Evolutionary conservation across 768 basidiomycete species (phyloP), one percentile per base, ranked within the genome.

Genomic region (Zangia roseola): DNA sequence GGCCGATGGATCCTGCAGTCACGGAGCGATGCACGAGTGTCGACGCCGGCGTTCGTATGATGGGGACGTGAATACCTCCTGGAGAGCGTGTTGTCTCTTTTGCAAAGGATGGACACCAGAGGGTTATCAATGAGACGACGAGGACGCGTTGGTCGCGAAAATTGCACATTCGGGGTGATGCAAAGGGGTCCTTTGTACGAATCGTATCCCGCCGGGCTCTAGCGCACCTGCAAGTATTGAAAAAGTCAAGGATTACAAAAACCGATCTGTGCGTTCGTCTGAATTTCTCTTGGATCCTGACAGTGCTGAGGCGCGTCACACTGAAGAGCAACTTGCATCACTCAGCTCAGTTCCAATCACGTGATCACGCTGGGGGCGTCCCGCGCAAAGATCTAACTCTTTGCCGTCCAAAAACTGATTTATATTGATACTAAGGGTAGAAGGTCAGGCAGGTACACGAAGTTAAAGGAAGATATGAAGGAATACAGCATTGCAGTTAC

Each of bases 1-100:
- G 64, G 2, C 84, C 82, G 36, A 78, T 75, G 10, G 69, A 66
- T 13, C 69, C 72, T 5, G 65, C 64, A 36, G 23, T 53, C 13
- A 49, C 48, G 21, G 54, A 48, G 19, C 54, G 58, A 16, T 46
- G 55, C 40, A 24, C 10, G n/a, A 21, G 49, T 23, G 21, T 28
- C 10, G 38, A 44, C 5, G n/a, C 24, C 1, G 35, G 45, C 14
- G 31, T 40, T 46, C 50, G 56, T 31, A 45, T 24, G 39, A 67
- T 51, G 39, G 65, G 68, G 2, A 69, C 10, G 31, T 65, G 59
- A 3, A 67, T 36, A 2, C 67, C 50, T 53, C 53, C 54, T 26
- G 43, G n/a, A 16, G 53, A 54, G 9, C 23, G 53, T 31, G n/a
- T 43, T 7, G n/a, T 34, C 39, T 46, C 47, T 4, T 24, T 40